Percentiles rank a stretch among this genome's conserved stretches.
Conservation (phyloP, 2,329 filamentous ascomycete species). For the Coniochaeta hoffmannii region DNA sequence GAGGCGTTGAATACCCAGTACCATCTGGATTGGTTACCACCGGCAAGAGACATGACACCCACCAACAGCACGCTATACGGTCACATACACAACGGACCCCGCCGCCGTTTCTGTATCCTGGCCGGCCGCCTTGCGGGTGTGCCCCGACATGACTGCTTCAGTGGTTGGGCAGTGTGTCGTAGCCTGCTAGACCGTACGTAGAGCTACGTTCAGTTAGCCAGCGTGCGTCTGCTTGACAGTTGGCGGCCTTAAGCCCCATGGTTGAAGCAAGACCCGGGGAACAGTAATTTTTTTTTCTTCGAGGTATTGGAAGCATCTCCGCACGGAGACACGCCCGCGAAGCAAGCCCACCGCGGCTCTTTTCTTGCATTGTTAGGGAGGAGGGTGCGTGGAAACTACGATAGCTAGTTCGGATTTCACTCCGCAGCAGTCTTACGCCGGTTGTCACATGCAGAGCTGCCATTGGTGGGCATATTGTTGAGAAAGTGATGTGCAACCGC, state of each 20-base stretch:
- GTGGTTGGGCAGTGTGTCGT: slow-evolving; percentile 27
- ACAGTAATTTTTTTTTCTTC: background rate
- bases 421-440: background rate
- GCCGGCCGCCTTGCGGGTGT: slow-evolving; percentile 21
- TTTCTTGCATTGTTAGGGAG: background rate
- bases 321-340: background rate
- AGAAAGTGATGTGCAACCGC: background rate
- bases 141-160: slow-evolving; percentile 33
- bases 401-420: background rate
- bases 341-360: background rate
- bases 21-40: no score
- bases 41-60: background rate
- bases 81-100: slow-evolving; percentile 13
- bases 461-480: background rate
- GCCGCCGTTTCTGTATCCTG: slow-evolving; percentile 19
- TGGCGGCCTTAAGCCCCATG: slow-evolving; percentile 33
- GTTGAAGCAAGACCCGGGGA: background rate
- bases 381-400: background rate
- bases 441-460: background rate
- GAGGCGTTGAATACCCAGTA: background rate
- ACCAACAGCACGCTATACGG: background rate
- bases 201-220: no score
- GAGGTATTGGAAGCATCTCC: background rate
- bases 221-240: slow-evolving; percentile 41
- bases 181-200: background rate